Conservation (phyloP, 2,329 filamentous ascomycete species). For the Capronia epimyces region DNA sequence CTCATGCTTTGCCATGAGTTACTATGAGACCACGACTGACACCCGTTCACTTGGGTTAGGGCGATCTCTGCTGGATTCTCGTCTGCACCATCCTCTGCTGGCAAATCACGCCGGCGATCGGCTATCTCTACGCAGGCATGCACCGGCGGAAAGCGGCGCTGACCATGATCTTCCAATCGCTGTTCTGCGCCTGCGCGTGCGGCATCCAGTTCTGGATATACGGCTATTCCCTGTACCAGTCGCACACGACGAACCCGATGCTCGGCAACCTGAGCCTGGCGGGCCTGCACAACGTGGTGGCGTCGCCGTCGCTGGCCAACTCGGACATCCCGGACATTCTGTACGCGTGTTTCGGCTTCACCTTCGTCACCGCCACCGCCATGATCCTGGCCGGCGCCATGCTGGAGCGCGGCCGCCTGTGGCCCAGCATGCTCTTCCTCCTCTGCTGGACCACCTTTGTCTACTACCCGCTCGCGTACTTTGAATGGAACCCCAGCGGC, state of each 20-base stretch:
- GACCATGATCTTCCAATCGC: conserved; percentile 56
- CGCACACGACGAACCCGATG: conserved; percentile 54
- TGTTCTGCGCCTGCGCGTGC: conserved; percentile 50
- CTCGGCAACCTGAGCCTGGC: conserved; percentile 60
- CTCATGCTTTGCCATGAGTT: too few relatives aligned
- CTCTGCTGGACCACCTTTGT: conserved; percentile 67
- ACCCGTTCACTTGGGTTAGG: too few relatives aligned
- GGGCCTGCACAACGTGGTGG: conserved; percentile 51
- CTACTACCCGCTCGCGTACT: conserved; percentile 65
- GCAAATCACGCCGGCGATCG: conserved; percentile 50
- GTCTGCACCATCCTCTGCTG: conserved; percentile 22
- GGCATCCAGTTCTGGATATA: conserved; percentile 56
- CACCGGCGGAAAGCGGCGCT: conserved; percentile 58
- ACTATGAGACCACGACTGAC: too few relatives aligned
- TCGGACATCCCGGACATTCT: conserved; percentile 57
- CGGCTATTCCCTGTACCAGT: conserved; percentile 61
- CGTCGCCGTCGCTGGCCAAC: conserved; percentile 55
- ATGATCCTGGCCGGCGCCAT: conserved; percentile 62
- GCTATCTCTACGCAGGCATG: conserved; percentile 59
- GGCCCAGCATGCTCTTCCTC: conserved; percentile 64
- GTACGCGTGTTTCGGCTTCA: conserved; percentile 60
- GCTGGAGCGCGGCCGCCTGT: conserved; percentile 57
- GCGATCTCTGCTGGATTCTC: conserved; percentile 21
- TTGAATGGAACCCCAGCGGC: conserved; percentile 69
- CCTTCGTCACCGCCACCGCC: conserved; percentile 52